Conservation (phyloP, 2,329 filamentous ascomycete species). For the Chaetomiaceae sp. region DNA sequence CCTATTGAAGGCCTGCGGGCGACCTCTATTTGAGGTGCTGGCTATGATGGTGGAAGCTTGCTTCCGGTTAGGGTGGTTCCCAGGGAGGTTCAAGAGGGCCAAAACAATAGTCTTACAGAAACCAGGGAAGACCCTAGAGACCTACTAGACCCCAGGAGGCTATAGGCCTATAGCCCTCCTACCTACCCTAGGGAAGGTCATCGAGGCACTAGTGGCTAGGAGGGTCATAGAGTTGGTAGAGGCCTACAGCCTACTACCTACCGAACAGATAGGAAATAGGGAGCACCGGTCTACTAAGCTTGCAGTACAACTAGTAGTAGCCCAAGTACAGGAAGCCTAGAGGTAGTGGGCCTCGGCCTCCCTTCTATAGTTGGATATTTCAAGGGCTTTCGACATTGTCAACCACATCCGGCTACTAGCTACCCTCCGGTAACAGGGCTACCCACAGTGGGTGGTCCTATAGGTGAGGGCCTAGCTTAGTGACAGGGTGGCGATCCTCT, state of each 20-base stretch:
- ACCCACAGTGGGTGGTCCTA: no score
- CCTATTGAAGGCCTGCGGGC: constrained; percentile 5
- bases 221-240: not conserved
- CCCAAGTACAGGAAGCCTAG: no score
- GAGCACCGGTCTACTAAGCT: constrained; percentile 1
- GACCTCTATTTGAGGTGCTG: not conserved
- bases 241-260: not conserved
- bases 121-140: not conserved
- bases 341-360: no score
- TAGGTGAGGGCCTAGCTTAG: no score
- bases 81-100: not conserved
- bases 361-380: no score
- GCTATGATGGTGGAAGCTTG: not conserved
- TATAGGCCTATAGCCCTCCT: constrained; percentile 9
- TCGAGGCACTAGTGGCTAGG: constrained; percentile 3
- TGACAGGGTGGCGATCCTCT: no score
- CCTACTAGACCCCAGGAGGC: constrained; percentile 2
- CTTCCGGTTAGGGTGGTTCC: not conserved
- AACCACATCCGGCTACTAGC: no score
- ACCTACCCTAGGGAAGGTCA: constrained; percentile 6
- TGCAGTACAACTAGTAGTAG: not conserved
- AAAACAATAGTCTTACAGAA: constrained; percentile 4
- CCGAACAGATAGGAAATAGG: constrained; percentile 5
- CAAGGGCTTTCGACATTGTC: no score
- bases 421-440: no score